Evolutionary conservation across 208 protist species (phyloP).

Genomic region (Leishmania braziliensis): DNA sequence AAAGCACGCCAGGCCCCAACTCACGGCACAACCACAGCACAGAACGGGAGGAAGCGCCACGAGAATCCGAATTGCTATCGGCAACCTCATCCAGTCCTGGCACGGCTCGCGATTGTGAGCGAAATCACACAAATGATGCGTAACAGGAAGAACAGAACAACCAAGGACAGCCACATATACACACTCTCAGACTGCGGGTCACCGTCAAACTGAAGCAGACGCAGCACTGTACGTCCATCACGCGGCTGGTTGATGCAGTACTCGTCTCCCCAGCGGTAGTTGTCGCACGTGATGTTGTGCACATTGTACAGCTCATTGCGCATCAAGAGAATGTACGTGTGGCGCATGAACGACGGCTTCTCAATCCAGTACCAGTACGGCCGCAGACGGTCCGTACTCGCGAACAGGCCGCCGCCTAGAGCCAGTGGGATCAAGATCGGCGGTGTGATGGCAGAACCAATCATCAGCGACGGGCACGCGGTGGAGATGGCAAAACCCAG

Average conservation of each 20-base stretch:
- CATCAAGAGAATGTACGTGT: slow-evolving; percentile 64
- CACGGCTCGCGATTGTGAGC: slow-evolving; percentile 11
- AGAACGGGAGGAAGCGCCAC: no score
- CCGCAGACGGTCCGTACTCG: slow-evolving; percentile 59
- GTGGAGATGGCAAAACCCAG: slow-evolving; percentile 68
- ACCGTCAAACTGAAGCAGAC: slow-evolving; percentile 51
- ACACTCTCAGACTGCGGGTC: slow-evolving; percentile 47
- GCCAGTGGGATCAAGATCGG: slow-evolving; percentile 66
- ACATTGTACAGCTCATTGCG: slow-evolving; percentile 72
- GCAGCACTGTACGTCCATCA: slow-evolving; percentile 56
- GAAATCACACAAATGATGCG: slow-evolving; percentile 35
- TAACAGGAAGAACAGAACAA: slow-evolving; percentile 56
- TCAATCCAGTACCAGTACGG: slow-evolving; percentile 87
- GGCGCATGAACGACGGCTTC: slow-evolving; percentile 73
- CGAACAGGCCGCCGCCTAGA: slow-evolving; percentile 67
- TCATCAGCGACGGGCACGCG: slow-evolving; percentile 31
- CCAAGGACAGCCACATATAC: slow-evolving; percentile 70
- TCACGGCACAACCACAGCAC: not conserved
- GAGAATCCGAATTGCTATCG: no score
- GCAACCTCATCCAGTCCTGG: no score
- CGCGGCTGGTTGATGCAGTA: slow-evolving; percentile 55
- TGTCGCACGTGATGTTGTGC: slow-evolving; percentile 55
- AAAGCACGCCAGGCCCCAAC: not conserved
- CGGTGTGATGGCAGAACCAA: slow-evolving; percentile 53
- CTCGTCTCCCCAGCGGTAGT: slow-evolving; percentile 32